A percentile compares a stretch with the other conserved stretches of the same genome.
phyloP scores from a whole-genome alignment of 2,329 filamentous ascomycete genomes.

The Ophiobolus disseminans region DNA sequence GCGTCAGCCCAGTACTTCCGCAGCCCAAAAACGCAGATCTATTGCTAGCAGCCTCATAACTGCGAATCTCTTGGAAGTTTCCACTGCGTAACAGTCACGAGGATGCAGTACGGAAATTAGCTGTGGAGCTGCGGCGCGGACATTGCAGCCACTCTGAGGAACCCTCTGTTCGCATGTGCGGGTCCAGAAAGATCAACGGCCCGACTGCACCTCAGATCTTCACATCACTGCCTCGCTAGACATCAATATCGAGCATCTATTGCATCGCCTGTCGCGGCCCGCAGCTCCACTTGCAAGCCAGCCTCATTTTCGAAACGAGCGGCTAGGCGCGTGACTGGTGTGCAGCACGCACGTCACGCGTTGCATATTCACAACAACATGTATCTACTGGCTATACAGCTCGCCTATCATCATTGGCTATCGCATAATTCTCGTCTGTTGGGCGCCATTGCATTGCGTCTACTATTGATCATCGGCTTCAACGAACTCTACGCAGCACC shows the following conservation, averaged over 20 bases:
- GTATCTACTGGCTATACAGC: conserved; percentile 3
- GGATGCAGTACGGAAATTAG: too few relatives aligned
- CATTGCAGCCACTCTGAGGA: conserved; percentile 7
- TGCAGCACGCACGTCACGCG: conserved; percentile 14
- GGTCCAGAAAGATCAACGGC: conserved; percentile 13
- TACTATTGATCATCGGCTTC: conserved; percentile 11
- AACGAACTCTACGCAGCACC: conserved; percentile 7
- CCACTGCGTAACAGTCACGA: too few relatives aligned
- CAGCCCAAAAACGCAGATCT: too few relatives aligned
- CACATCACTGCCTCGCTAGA: conserved; percentile 20
- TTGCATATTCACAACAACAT: background rate
- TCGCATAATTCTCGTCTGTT: background rate
- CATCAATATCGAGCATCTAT: conserved; percentile 10
- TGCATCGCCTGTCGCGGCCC: conserved; percentile 21
- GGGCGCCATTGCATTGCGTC: background rate
- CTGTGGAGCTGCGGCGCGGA: too few relatives aligned
- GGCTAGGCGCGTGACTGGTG: conserved; percentile 25
- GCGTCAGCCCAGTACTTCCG: too few relatives aligned
- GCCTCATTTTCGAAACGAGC: conserved; percentile 19
- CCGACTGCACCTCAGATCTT: conserved; percentile 9
- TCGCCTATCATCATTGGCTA: conserved; percentile 1
- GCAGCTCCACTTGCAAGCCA: conserved; percentile 27
- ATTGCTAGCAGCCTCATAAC: too few relatives aligned
- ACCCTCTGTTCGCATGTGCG: conserved; percentile 1
- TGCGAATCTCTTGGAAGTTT: too few relatives aligned